Evolutionary conservation across 2,329 filamentous ascomycete genomes (phyloP), one percentile per base, ranked within the genome.

Genomic region (Septoria linicola): DNA sequence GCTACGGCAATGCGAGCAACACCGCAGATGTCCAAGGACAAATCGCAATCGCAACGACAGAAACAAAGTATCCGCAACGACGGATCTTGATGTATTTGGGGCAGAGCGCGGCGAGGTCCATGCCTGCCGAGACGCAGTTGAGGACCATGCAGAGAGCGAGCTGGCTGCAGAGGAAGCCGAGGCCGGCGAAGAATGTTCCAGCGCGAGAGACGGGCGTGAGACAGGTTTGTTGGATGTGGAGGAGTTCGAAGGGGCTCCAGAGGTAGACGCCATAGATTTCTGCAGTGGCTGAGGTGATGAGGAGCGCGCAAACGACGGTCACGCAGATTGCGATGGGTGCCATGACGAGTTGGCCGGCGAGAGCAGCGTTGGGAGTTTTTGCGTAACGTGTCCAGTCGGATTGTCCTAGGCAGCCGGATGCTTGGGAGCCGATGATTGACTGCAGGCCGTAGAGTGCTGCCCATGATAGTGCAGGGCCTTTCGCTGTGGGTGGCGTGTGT

Each of bases 11-110:
- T 14, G 4, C 39, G 1, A 41, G 13, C 21, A 27, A 17, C n/a
- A 25, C 39, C 10, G 41, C 27, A 4, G 41, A 43, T 25, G 27
- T 44, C 72, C 72, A 75, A 2, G 72, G 72, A 31, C 70, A 64
- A 13, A 71, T 60, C 1, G 66, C 58, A 1, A 66, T 56, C 3
- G 66, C 67, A 6, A 74, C 58, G 2, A 73, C 43, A 3, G 64
- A 66, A 45, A 71, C 69, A 25, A 74, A 59, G 11, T 74, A 54
- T 48, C 72, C 69, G 13, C 73, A 72, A 20, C 73, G 64, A 5
- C 67, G 64, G 43, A 75, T 74, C 8, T 67, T 74, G 46, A 75
- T 65, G 55, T 69, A 74, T 31, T 65, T 65, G 1, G 72, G 72
- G 31, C 72, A 66, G 0, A 74, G 63, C 8, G 70, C 70, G 3